Evolutionary conservation across 495 filamentous ascomycete genomes (phyloP).

Genomic region (Aspergillus haitiensis): DNA sequence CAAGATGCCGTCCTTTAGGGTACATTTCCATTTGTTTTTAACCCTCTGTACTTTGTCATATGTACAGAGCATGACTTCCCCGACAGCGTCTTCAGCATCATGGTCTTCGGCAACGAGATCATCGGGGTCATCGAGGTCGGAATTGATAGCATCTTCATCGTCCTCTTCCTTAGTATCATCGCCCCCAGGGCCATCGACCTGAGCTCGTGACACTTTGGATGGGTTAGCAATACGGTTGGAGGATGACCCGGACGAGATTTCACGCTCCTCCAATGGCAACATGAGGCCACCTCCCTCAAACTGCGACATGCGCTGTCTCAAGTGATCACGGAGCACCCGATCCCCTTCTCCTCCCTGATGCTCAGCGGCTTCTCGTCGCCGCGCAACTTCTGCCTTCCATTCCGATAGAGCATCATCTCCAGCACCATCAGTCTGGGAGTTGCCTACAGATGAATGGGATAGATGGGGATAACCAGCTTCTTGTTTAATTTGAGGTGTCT

Average conservation of each 20-base stretch:
- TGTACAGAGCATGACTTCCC: conserved; percentile 94
- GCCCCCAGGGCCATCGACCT: conserved; percentile 65
- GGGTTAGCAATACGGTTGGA: neutral
- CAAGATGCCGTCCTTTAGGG: conserved; percentile 92
- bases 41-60: conserved; percentile 99
- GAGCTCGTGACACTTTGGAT: conserved; percentile 34
- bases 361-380: conserved; percentile 58
- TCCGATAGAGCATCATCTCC: conserved; percentile 50
- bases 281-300: conserved; percentile 83
- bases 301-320: conserved; percentile 58
- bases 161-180: conserved; percentile 61
- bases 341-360: conserved; percentile 63
- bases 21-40: conserved; percentile 99
- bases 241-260: conserved; percentile 28
- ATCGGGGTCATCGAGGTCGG: conserved; percentile 93
- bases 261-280: conserved; percentile 56
- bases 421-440: conserved; percentile 73
- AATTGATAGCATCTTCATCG: conserved; percentile 98
- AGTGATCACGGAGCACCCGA: conserved; percentile 40
- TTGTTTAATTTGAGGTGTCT: conserved; percentile 49
- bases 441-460: conserved; percentile 36
- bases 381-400: conserved; percentile 60
- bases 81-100: conserved; percentile 79
- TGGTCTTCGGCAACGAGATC: conserved; percentile 72
- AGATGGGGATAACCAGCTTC: conserved; percentile 49